Evolutionary conservation across 169 alveolate genomes (phyloP), one percentile per base, ranked within the genome.

Genomic region (Plasmodium malariae): DNA sequence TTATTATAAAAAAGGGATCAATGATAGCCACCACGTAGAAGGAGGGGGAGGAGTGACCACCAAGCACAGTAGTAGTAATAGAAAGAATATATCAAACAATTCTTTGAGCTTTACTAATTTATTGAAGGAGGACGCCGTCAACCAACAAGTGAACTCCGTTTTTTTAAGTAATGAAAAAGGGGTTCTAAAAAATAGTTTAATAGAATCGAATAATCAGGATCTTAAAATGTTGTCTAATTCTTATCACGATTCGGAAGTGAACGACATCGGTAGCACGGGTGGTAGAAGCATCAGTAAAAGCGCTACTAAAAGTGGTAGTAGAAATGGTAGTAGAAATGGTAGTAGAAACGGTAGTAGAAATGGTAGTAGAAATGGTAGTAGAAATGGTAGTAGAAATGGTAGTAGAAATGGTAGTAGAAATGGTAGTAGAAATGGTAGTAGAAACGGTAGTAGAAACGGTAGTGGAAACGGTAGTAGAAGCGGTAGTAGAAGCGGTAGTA

Each of bases 131-230:
- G 19, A 71, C 30, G 49, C n/a, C 28, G 85, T 49, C 24, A 51
- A 14, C 11, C 28, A 71, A n/a, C 55, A 49, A 71, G 26, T 14
- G 3, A 70, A 32, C 6, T n/a, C 4, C 2, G 4, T 3, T 11
- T 51, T 51, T 7, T 11, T 0, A 43, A 71, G 17, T 30, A 71
- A 51, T 49, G n/a, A 48, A 32, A 34, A 71, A 30, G 7, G 3
- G 11, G 4, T 32, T n/a, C n/a, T 71, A 48, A 80, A 59, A 59
- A 80, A 65, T 59, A 55, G 48, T 11, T 9, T 57, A 17, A 80
- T 65, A 9, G 80, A 68, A 43, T 65, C 85, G 9, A 65, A 48
- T 40, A 34, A 12, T 12, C 14, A 11, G 32, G 85, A 80, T 48
- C 51, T 71, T 11, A 48, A 71, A 34, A 51, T 28, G 5, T 5